Conservation (phyloP, 2,329 filamentous ascomycete genomes). For the Aaosphaeria arxii region DNA sequence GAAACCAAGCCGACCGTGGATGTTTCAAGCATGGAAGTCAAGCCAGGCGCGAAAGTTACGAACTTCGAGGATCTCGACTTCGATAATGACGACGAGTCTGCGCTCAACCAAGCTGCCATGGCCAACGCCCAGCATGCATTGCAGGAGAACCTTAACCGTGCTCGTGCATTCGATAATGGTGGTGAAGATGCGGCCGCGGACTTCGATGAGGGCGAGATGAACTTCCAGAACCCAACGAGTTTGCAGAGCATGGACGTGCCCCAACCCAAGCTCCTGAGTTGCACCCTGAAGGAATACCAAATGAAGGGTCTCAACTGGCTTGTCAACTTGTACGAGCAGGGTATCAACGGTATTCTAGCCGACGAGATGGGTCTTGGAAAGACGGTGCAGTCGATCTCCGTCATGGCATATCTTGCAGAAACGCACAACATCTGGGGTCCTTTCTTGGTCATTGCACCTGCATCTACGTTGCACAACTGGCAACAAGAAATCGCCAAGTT, state of each 20-base stretch:
- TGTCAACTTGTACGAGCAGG: constrained; percentile 97
- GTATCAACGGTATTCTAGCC: constrained; percentile 97
- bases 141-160: constrained; percentile 88
- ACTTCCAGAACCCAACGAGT: constrained; percentile 97
- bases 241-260: constrained; percentile 91
- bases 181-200: constrained; percentile 70
- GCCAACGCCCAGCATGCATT: constrained; percentile 96
- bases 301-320: constrained; percentile 99
- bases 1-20: constrained; percentile 45
- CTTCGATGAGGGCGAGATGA: constrained; percentile 96
- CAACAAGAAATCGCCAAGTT: constrained; percentile 97
- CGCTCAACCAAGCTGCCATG: constrained; percentile 78
- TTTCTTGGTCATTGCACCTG: constrained; percentile 92
- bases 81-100: constrained; percentile 87
- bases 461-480: constrained; percentile 98
- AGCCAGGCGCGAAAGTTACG: constrained; percentile 70
- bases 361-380: constrained; percentile 99
- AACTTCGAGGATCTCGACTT: constrained; percentile 95
- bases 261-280: constrained; percentile 89
- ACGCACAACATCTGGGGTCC: constrained; percentile 98
- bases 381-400: constrained; percentile 97
- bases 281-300: constrained; percentile 97
- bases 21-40: constrained; percentile 46
- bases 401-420: constrained; percentile 98
- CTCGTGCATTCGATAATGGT: constrained; percentile 78